phyloP scores from a whole-genome alignment of 2,329 filamentous ascomycete species.

The Periconia sp. region DNA sequence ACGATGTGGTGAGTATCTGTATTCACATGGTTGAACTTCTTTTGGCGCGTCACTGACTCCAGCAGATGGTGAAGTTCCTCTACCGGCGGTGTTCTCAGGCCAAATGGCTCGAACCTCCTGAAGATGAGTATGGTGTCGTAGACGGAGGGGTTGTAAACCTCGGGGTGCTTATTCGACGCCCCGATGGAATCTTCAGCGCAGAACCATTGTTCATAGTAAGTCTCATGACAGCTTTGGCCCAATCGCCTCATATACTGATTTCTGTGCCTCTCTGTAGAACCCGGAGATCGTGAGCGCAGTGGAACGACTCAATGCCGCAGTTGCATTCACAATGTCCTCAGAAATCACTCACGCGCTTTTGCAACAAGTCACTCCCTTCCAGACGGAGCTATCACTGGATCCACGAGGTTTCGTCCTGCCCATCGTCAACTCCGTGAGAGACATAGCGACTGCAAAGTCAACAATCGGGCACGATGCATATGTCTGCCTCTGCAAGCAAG shows the following conservation, averaged over 20 bases:
- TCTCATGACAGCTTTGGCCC: background rate
- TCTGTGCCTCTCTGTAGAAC: constrained; percentile 11
- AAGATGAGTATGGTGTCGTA: constrained; percentile 29
- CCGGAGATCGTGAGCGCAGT: constrained; percentile 46
- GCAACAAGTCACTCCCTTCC: constrained; percentile 41
- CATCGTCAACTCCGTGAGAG: constrained; percentile 48
- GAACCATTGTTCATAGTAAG: constrained; percentile 42
- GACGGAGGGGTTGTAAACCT: constrained; percentile 21
- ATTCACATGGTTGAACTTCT: background rate
- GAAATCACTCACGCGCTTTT: constrained; percentile 51
- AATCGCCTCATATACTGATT: too few relatives aligned
- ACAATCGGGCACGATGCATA: constrained; percentile 71
- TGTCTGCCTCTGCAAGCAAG: constrained; percentile 74
- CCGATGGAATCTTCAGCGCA: constrained; percentile 66
- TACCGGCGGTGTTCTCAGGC: constrained; percentile 22
- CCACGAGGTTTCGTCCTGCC: constrained; percentile 48
- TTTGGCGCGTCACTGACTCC: background rate
- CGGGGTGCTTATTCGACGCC: constrained; percentile 70
- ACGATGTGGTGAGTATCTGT: constrained; percentile 20
- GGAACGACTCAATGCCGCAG: constrained; percentile 47
- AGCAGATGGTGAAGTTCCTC: constrained; percentile 27
- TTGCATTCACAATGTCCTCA: constrained; percentile 54
- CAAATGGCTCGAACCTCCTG: constrained; percentile 30
- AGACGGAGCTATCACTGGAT: constrained; percentile 45
- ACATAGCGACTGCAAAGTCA: constrained; percentile 39